A percentile compares a stretch with the other conserved stretches of the same genome.
Evolutionary conservation across 805 yeast genomes (phyloP).

Genomic region (Metschnikowia bowlesiae): DNA sequence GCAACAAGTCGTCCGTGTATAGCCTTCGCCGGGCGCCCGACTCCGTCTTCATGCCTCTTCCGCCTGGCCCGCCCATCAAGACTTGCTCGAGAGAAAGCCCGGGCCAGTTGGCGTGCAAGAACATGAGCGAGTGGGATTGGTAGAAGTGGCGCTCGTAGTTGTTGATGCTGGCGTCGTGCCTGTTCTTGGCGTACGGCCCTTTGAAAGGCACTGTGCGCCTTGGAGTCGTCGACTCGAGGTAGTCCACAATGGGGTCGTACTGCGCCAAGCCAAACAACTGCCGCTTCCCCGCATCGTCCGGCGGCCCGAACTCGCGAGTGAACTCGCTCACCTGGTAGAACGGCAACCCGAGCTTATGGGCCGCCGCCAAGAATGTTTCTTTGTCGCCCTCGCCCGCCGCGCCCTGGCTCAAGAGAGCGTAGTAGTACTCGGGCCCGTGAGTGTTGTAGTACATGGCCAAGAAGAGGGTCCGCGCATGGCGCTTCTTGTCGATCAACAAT

Average conservation of each 20-base stretch:
- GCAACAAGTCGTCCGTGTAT: conserved; percentile 21
- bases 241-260: conserved; percentile 34
- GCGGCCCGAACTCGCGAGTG: conserved; percentile 36
- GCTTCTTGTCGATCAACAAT: conserved; percentile 30
- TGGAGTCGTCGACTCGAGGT: conserved; percentile 13
- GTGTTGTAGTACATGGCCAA: conserved; percentile 36
- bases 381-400: conserved; percentile 43
- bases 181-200: conserved; percentile 18
- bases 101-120: conserved; percentile 39
- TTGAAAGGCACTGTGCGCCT: not conserved
- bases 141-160: conserved; percentile 30
- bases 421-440: conserved; percentile 34
- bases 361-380: conserved; percentile 41
- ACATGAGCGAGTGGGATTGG: conserved; percentile 24
- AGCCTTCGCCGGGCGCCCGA: conserved; percentile 14
- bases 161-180: conserved; percentile 17
- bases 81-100: conserved; percentile 24
- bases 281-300: conserved; percentile 18
- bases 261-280: conserved; percentile 36
- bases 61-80: conserved; percentile 22
- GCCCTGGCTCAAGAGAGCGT: conserved; percentile 38
- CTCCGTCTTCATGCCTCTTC: conserved; percentile 24
- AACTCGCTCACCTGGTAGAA: conserved; percentile 37
- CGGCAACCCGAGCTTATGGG: conserved; percentile 33
- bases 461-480: conserved; percentile 28